A percentile compares a stretch with the other conserved stretches of the same genome.
Evolutionary conservation across 768 basidiomycete genomes (phyloP).

Genomic region (Clathrus columnatus): DNA sequence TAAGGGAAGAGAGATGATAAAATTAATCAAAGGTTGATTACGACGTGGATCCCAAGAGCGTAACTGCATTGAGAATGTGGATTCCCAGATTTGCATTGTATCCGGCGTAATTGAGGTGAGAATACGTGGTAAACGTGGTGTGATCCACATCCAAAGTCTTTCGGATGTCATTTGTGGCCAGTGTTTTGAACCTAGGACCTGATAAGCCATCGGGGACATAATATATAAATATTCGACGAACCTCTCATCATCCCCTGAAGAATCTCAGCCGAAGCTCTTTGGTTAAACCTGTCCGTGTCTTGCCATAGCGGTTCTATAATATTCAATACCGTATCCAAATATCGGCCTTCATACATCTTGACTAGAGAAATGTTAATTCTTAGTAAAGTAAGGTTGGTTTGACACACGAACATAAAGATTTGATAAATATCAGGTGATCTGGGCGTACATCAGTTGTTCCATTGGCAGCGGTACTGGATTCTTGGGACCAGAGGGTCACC

Average conservation of each 20-base stretch:
- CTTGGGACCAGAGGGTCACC: slow-evolving; percentile 67
- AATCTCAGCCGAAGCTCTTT: slow-evolving; percentile 70
- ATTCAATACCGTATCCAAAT: slow-evolving; percentile 43
- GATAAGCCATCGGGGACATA: background rate
- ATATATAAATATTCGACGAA: slow-evolving; percentile 21
- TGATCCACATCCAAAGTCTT: slow-evolving; percentile 67
- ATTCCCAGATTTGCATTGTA: slow-evolving; percentile 70
- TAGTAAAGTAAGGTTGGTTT: slow-evolving; percentile 17
- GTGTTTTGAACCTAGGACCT: slow-evolving; percentile 63
- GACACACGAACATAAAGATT: slow-evolving; percentile 34
- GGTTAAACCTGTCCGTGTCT: slow-evolving; percentile 75
- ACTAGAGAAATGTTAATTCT: slow-evolving; percentile 28
- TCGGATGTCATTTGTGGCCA: slow-evolving; percentile 53
- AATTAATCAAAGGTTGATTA: slow-evolving; percentile 60
- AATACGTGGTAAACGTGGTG: slow-evolving; percentile 49
- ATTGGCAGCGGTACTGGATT: slow-evolving; percentile 48
- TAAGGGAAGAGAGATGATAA: slow-evolving; percentile 64
- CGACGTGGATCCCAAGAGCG: slow-evolving; percentile 74
- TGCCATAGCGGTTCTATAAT: slow-evolving; percentile 52
- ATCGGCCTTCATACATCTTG: slow-evolving; percentile 52
- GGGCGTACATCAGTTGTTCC: slow-evolving; percentile 47
- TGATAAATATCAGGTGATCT: slow-evolving; percentile 41
- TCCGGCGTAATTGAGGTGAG: slow-evolving; percentile 78
- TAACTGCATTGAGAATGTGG: slow-evolving; percentile 44
- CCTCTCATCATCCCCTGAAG: slow-evolving; percentile 69